Base-by-base conservation (phyloP, 345 rosid genomes). In the Orychophragmus violaceus region DNA sequence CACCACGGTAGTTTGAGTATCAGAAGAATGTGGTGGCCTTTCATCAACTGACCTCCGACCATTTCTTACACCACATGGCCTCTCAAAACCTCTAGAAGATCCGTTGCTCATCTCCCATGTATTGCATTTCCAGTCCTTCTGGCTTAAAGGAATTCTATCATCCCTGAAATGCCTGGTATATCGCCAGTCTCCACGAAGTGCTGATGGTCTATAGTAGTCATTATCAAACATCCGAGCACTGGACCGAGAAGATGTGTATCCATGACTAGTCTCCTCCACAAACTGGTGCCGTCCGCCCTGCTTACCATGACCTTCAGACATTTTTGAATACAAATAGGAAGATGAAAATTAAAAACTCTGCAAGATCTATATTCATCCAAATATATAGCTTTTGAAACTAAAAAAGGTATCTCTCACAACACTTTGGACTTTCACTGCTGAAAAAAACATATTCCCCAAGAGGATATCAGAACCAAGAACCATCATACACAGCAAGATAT, bases 281-380 rank as follows among this genome's bases (percentile, higher is more conserved):
- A 82, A 85, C 76, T 75, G 51, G 79, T 85, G 84, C 81, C 90
- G 86, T 29, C 83, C 84, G 62, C 91, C 92, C 82, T 87, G 95
- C 97, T 85, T 90, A 79, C 83, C 89, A 74, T 94, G 86, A 84
- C 90, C 96, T 91, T 81, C 79, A 84, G 66, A 68, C 62, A 70
- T 74, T 50, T 61, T 76, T 61, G 17, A 77, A 63, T 33, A 82
- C 68, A 69, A 68, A 66, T 37, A 59, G n/a, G 61, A 59, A 55
- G 30, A 48, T 57, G 6, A 12, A 18, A 63, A 64, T 32, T 22
- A 72, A 16, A 54, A 78, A 17, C 71, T 25, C 59, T 36, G 8
- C 32, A 70, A 61, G 44, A 51, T 23, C 46, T 22, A 61, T 21
- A n/a, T 29, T 21, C 66, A 48, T 37, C 66, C 5, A 58, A 24